Conservation (phyloP, 495 filamentous ascomycete species). For the Aspergillus carlsbadensis region DNA sequence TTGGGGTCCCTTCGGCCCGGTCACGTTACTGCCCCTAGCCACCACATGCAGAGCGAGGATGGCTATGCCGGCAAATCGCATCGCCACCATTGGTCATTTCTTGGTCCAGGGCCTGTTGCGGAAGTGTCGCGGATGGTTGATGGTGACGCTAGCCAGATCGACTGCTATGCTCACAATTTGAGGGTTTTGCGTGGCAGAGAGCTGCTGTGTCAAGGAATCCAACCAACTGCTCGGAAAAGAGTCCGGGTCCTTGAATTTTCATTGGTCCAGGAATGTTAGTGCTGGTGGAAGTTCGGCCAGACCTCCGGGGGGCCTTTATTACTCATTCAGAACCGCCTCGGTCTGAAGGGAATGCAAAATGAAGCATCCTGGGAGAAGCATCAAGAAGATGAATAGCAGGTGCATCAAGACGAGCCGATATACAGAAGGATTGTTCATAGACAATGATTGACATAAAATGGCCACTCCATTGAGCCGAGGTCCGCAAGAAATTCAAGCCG, state of each 20-base stretch:
- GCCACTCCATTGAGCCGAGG: slow-evolving; percentile 10
- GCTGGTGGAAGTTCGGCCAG: not conserved
- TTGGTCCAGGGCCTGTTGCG: not conserved
- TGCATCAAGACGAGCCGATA: not conserved
- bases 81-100: slow-evolving; percentile 8
- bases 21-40: slow-evolving; percentile 28
- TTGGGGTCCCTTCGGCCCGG: slow-evolving; percentile 25
- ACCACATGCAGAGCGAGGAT: not conserved
- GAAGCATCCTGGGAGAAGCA: not conserved
- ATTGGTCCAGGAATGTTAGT: not conserved
- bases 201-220: not conserved
- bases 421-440: not conserved
- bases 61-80: not conserved
- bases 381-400: not conserved
- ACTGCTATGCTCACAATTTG: no score
- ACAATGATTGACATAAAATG: not conserved
- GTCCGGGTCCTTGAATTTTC: not conserved
- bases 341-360: no score
- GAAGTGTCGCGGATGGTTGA: not conserved
- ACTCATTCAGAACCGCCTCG: slow-evolving; percentile 2
- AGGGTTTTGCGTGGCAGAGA: slow-evolving; percentile 3
- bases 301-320: not conserved
- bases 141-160: no score
- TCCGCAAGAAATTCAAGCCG: not conserved
- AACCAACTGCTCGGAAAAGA: not conserved